A percentile compares a stretch with the other conserved stretches of the same genome.
These are phyloP conservation scores for Phytophthora pinifolia DNA, from an alignment of 352 stramenopile species.

Conservation along the genomic window DNA sequence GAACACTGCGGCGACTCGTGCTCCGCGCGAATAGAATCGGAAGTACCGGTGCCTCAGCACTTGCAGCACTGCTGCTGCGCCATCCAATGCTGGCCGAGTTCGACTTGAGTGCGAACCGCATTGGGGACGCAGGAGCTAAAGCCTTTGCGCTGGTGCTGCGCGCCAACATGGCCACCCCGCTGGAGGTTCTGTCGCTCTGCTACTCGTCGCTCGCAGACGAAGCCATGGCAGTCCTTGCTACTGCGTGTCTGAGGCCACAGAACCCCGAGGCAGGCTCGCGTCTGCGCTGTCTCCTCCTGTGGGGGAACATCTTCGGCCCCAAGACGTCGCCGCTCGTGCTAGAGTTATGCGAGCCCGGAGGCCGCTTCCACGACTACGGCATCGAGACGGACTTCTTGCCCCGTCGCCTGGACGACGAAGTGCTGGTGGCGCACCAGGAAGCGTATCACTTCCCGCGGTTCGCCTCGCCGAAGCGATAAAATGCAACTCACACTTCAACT, in stretches of 20 bases:
- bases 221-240: slow-evolving; percentile 39
- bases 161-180: slow-evolving; percentile 36
- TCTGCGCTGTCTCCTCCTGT: slow-evolving; percentile 55
- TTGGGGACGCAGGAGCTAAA: slow-evolving; percentile 50
- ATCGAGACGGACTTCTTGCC: slow-evolving; percentile 66
- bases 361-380: slow-evolving; percentile 36
- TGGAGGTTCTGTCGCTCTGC: slow-evolving; percentile 50
- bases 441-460: slow-evolving; percentile 34
- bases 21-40: slow-evolving; percentile 72
- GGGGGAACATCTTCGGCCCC: slow-evolving; percentile 69
- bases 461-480: slow-evolving; percentile 50
- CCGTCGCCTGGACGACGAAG: slow-evolving; percentile 26
- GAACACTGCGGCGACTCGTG: slow-evolving; percentile 51
- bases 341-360: slow-evolving; percentile 36
- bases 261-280: slow-evolving; percentile 22
- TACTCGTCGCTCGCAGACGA: slow-evolving; percentile 64
- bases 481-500: slow-evolving; percentile 14
- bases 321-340: slow-evolving; percentile 36
- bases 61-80: slow-evolving; percentile 59
- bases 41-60: slow-evolving; percentile 46
- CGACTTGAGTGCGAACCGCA: slow-evolving; percentile 67
- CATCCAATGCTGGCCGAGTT: slow-evolving; percentile 54
- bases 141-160: slow-evolving; percentile 59
- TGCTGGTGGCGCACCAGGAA: slow-evolving; percentile 60
- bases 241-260: slow-evolving; percentile 42